Base-by-base conservation (phyloP, 2,329 filamentous ascomycete genomes). In the Trichoderma brevicompactum region DNA sequence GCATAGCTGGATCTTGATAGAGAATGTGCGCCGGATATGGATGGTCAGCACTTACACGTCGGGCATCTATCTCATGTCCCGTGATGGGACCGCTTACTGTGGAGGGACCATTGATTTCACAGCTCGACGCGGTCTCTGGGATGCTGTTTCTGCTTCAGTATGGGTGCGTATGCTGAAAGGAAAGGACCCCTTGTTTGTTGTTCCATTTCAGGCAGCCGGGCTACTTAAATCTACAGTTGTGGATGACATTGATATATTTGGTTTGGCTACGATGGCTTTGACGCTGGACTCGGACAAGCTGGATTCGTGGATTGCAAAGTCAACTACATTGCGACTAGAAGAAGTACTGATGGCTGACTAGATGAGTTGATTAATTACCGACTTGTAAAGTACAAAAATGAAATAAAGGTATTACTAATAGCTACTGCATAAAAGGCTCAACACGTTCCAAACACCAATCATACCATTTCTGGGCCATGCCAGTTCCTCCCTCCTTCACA, bases 21-120 rank as follows among this genome's bases (percentile, higher is more conserved):
- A 75, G 65, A 73, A 69, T 28, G 65, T 73, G 23, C 70, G 73
- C 28, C 71, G 73, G 7, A 70, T 69, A 5, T 74, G 72, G 67
- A 54, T 72, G 52, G 41, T 71, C 15, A 65, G 61, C 19, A 66
- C 61, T 3, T 68, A 69, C 46, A 65, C 68, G 4, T 50, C 68
- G 28, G 58, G 66, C 38, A 64, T 69, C 19, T 71, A 71, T 58
- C 17, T 62, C 2, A 67, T 65, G 15, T 44, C 72, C 10, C 68
- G 70, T 23, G 67, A 67, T 40, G 64, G 65, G 32, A 49, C 54
- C 12, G 36, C 49, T 6, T 43, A 46, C 2, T 74, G 72, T 44
- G 46, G 49, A 12, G 73, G 73, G 17, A 66, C 66, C 2, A 67
- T 73, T 15, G 55, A 58, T 34, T 71, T 72, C 56, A 74, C 73